Evolutionary conservation across 139 green algal genomes (phyloP), one percentile per base, ranked within the genome.

Genomic region (Monoraphidium neglectum): DNA sequence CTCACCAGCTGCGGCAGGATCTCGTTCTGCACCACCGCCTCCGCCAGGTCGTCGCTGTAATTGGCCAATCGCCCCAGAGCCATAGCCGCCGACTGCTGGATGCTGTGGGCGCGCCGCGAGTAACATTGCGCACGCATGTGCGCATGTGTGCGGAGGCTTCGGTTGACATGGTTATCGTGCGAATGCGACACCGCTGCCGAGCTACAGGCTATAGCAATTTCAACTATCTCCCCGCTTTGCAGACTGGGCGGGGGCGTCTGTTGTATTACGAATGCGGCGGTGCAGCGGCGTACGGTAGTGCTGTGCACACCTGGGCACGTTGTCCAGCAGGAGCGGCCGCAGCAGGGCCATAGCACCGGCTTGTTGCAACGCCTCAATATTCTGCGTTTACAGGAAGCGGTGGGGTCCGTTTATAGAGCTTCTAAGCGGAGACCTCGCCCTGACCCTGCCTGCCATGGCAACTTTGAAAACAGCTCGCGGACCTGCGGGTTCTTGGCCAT

Each of bases 21-120:
- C 57, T 97, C 90, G 49, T 95, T 95, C 69, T 93, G 84, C 2
- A 97, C 93, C 4, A 97, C 87, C 24, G 89, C 84, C 82, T 97
- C 93, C 46, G 93, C 93, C 26, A 97, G 79, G 59, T 96, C 89
- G 64, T 97, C 92, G 63, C 84, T 94, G 77, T 94, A 93, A 71
- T 93, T 94, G 3, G 93, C 93, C 36, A 97, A 82, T 1, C 92
- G 80, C 1, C 93, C 93, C 1, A 97, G 76, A 0, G 91, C 92
- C 64, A 97, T 77, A 24, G 93, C 93, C 40, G 93, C 93, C n/a
- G 85, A 92, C 72, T 97, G 93, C 74, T 96, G 93, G 53, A 97
- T 95, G 83, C 90, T 95, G 84, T 73, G 76, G 12, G 60, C 23
- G 30, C 8, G 38, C 10, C n/a, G 13, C 56, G 26, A 60, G n/a